Evolutionary conservation across 176 grass and related monocot genomes (phyloP), one percentile per base, ranked within the genome.

Genomic region (Tillandsia leiboldiana): DNA sequence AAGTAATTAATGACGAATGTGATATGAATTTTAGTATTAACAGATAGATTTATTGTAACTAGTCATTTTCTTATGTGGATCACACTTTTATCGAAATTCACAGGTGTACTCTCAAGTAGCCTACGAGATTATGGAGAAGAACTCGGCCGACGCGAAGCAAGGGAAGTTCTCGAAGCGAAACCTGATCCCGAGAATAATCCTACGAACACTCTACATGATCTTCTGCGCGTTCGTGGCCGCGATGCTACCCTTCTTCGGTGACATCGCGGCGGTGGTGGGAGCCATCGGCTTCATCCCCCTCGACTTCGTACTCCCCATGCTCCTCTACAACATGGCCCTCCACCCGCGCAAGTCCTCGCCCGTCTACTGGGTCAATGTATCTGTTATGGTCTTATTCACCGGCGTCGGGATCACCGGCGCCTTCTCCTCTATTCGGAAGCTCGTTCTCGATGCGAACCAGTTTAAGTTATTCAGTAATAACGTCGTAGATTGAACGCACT

Each of bases 381-480:
- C 49, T 57, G 80, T 97, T 78, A 92, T 97, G 86, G 71, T 85
- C 51, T 2, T 92, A 48, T 97, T 97, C 69, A 62, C 82, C 23
- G 79, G 69, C 47, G 79, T 97, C 4, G 93, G 89, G 17, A 86
- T 77, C 70, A 85, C 91, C 28, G 93, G 89, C 3, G 86, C 93
- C n/a, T 86, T 87, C 14, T 76, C 93, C n/a, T 92, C 89, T n/a
- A 76, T 83, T 20, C 85, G 89, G 50, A 97, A 87, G 86, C 71
- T 97, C 8, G 82, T 81, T 49, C 74, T 97, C 4, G 89, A 97
- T 69, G 89, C 89, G 1, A 63, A 75, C 33, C 59, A 90, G 49
- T 97, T 97, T 65, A 97, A 90, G 66, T 81, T 97, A 18, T 97
- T 97, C 73, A 90, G 93, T 79, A 81, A 97, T 72, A 84, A 87